Evolutionary conservation across 2,329 filamentous ascomycete species (phyloP).

Genomic region (Curvularia hawaiiensis): DNA sequence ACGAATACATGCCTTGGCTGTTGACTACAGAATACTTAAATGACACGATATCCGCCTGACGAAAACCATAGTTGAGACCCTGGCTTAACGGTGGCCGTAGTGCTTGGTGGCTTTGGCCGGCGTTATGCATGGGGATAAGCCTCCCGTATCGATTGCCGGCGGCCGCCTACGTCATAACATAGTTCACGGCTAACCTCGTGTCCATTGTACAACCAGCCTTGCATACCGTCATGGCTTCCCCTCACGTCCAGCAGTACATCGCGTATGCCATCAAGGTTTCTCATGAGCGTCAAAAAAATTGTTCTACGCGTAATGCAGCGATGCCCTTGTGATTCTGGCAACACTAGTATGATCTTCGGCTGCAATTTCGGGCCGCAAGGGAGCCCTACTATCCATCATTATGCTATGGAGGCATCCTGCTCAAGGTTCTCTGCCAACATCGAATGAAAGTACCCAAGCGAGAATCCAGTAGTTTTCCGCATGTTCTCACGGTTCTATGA

Average conservation of each 20-base stretch:
- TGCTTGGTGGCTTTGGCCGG: slow-evolving; percentile 96
- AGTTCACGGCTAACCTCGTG: slow-evolving; percentile 12
- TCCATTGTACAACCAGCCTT: slow-evolving; percentile 42
- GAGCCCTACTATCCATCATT: too few relatives aligned
- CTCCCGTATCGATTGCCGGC: slow-evolving; percentile 13
- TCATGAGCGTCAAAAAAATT: too few relatives aligned
- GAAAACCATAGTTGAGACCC: not conserved
- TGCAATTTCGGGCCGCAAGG: not conserved
- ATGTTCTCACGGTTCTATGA: too few relatives aligned
- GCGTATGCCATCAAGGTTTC: not conserved
- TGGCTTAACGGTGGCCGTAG: slow-evolving; percentile 75
- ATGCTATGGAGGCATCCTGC: not conserved
- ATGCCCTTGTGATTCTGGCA: not conserved
- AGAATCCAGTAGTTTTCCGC: not conserved
- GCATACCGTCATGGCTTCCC: not conserved
- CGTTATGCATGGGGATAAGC: slow-evolving; percentile 92
- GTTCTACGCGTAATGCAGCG: too few relatives aligned
- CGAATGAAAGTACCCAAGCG: not conserved
- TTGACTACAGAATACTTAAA: slow-evolving; percentile 6
- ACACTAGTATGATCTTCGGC: not conserved
- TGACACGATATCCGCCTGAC: not conserved
- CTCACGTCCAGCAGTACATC: not conserved
- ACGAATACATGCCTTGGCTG: not conserved
- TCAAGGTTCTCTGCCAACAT: not conserved
- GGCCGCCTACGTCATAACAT: slow-evolving; percentile 12